Base-by-base conservation (phyloP, 2,329 filamentous ascomycete species). In the Xylariaceae sp. region DNA sequence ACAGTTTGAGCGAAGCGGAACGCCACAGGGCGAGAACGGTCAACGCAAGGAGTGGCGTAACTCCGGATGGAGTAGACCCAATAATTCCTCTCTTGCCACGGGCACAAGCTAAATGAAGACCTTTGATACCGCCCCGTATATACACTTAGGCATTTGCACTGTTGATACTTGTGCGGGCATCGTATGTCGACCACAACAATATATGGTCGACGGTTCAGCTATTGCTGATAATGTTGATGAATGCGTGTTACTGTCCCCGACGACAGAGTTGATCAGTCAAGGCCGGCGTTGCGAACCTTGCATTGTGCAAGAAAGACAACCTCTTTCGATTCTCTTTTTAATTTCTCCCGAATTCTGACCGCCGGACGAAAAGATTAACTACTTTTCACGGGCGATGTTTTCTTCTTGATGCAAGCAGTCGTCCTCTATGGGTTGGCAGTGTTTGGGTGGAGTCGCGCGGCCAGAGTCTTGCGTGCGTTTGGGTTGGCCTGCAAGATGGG, bases 21-120 rank as follows among this genome's bases (percentile, higher is more conserved):
- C 74, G 74, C 53, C 67, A 61, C 72, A 68, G 44, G 67, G 73
- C 39, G 76, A 78, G 52, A 74, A 75, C 51, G 74, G 70, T 51
- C 78, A 78, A 61, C 78, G 78, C 51, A 76, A 79, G 57, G 80
- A 84, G 61, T 85, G 82, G 81, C 78, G 82, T 39, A 83, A 83
- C 67, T 85, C 82, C 15, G 80, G 74, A 44, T 83, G 78, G 77
- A 77, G 75, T 34, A 79, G 79, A 52, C 81, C 78, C 61, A 80
- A 74, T 62, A 75, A 76, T 63, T 76, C 23, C 23, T 30, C 79
- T 51, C 80, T 82, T 61, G 75, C 82, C 9, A 75, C 74, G 34
- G 80, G 81, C 56, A 75, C 75, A 37, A 70, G 73, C 49, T 78
- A 71, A 68, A 57, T 39, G 54, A 51, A 17, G 48, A 41, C 37